Conservation (phyloP, 2,329 filamentous ascomycete species). For the Fusarium transvaalense region DNA sequence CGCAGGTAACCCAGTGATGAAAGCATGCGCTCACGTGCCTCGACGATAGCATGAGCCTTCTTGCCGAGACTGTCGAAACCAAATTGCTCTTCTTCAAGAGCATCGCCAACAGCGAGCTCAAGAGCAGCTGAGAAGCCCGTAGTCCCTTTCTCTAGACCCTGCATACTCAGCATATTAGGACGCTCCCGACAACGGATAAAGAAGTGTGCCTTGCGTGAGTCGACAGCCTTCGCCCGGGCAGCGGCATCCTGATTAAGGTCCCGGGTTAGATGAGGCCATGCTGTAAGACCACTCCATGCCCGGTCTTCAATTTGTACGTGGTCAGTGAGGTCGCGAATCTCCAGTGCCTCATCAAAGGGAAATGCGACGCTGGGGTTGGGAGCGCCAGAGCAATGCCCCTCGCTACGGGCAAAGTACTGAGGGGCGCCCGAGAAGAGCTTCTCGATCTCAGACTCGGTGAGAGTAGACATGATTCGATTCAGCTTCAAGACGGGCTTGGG, state of each 20-base stretch:
- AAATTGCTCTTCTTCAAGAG: slow-evolving; percentile 71
- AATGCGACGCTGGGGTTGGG: slow-evolving; percentile 74
- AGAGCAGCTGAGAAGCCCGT: slow-evolving; percentile 77
- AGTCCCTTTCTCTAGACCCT: slow-evolving; percentile 77
- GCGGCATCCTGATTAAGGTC: slow-evolving; percentile 62
- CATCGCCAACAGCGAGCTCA: slow-evolving; percentile 74
- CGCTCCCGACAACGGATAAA: slow-evolving; percentile 70
- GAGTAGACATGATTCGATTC: slow-evolving; percentile 69
- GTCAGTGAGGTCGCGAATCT: slow-evolving; percentile 73
- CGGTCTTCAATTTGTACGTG: slow-evolving; percentile 72
- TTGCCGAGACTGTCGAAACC: slow-evolving; percentile 68
- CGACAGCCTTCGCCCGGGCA: slow-evolving; percentile 57
- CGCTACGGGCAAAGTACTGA: slow-evolving; percentile 74
- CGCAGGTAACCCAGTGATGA: slow-evolving; percentile 66
- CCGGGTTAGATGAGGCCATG: slow-evolving; percentile 71
- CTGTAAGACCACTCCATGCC: slow-evolving; percentile 72
- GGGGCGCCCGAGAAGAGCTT: slow-evolving; percentile 82
- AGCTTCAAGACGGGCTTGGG: slow-evolving; percentile 63
- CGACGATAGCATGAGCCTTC: slow-evolving; percentile 66
- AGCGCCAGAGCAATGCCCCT: slow-evolving; percentile 70
- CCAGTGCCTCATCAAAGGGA: slow-evolving; percentile 73
- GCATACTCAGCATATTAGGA: slow-evolving; percentile 79
- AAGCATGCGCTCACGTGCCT: slow-evolving; percentile 69
- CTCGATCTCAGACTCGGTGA: slow-evolving; percentile 71
- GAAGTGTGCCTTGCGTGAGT: slow-evolving; percentile 67